phyloP scores from a whole-genome alignment of 768 basidiomycete species.

The Boletus edulis region DNA sequence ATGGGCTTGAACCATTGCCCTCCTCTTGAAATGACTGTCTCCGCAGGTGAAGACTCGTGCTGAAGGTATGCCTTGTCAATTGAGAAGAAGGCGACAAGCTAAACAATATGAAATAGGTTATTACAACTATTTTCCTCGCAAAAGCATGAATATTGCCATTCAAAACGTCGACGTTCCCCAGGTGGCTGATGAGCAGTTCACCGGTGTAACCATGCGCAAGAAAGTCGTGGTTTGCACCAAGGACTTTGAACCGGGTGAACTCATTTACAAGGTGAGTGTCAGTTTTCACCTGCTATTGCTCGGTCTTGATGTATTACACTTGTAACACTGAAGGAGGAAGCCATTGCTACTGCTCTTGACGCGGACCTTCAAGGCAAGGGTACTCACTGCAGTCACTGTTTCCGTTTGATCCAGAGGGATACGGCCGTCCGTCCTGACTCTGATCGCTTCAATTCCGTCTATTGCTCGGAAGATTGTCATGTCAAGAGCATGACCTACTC shows the following conservation, averaged over 20 bases:
- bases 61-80: constrained; percentile 62
- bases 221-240: constrained; percentile 62
- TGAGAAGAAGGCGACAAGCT: constrained; percentile 12
- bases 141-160: constrained; percentile 65
- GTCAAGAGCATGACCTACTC: constrained; percentile 53
- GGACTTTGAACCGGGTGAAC: constrained; percentile 67
- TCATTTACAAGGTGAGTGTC: constrained; percentile 66
- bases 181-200: constrained; percentile 12
- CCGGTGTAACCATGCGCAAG: constrained; percentile 32
- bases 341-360: constrained; percentile 71
- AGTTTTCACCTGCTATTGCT: background rate
- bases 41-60: constrained; percentile 61
- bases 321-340: constrained; percentile 56
- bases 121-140: constrained; percentile 74
- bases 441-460: constrained; percentile 57
- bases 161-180: constrained; percentile 33
- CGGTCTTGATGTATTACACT: constrained; percentile 4
- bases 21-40: constrained; percentile 11
- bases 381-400: constrained; percentile 71
- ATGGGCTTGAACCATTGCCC: constrained; percentile 13
- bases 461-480: constrained; percentile 74
- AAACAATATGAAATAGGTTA: constrained; percentile 51
- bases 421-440: constrained; percentile 43
- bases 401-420: constrained; percentile 52
- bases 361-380: constrained; percentile 65